Percentiles rank a stretch among this genome's conserved stretches.
Evolutionary conservation across 805 yeast species (phyloP).

Genomic region (Pichia deserticola): DNA sequence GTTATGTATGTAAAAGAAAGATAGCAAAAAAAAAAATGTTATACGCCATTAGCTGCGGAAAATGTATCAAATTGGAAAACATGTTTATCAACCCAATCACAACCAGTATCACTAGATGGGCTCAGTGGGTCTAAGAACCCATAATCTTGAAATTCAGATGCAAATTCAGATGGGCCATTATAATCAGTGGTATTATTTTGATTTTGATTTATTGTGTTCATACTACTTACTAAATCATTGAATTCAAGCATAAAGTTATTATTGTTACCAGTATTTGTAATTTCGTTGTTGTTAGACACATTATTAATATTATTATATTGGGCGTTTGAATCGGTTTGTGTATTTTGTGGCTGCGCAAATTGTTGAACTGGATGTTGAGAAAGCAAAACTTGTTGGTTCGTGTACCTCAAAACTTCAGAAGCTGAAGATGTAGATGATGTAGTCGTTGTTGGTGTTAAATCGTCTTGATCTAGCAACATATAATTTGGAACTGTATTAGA

Average conservation of each 20-base stretch:
- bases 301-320: neutral
- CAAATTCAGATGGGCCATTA: neutral
- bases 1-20: no score
- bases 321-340: neutral
- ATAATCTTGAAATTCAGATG: slow-evolving; percentile 8
- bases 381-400: neutral
- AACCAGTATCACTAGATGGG: slow-evolving; percentile 40
- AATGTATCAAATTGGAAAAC: slow-evolving; percentile 33
- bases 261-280: neutral
- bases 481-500: neutral
- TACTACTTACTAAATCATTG: slow-evolving; percentile 4
- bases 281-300: neutral
- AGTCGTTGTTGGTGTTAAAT: neutral
- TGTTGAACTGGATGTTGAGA: neutral
- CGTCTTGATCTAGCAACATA: neutral
- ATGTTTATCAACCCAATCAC: slow-evolving; percentile 51
- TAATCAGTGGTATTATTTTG: neutral
- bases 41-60: neutral
- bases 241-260: slow-evolving; percentile 8
- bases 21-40: no score
- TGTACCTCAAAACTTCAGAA: neutral
- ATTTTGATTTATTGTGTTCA: slow-evolving; percentile 2
- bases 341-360: neutral
- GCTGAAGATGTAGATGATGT: neutral
- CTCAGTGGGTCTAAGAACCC: slow-evolving; percentile 17